phyloP scores from a whole-genome alignment of 805 yeast genomes.

The Metschnikowia dekortorum region DNA sequence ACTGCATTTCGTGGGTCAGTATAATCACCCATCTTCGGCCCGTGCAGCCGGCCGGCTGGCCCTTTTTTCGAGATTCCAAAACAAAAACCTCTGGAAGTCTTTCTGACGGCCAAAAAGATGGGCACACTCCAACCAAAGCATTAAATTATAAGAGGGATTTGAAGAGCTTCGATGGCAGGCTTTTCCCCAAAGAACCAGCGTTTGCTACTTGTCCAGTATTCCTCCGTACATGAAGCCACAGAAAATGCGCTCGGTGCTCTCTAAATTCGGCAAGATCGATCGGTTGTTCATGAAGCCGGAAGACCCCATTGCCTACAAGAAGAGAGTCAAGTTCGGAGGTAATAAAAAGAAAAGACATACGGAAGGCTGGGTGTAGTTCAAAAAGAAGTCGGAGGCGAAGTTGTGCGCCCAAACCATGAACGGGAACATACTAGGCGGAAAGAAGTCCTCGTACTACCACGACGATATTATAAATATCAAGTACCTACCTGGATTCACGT shows the following conservation, averaged over 20 bases:
- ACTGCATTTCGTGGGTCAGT: no score
- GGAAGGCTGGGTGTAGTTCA: constrained; percentile 97
- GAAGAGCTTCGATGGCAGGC: no score
- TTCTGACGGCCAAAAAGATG: no score
- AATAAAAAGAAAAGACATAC: constrained; percentile 82
- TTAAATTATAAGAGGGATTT: no score
- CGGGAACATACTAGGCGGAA: constrained; percentile 69
- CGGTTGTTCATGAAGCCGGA: constrained; percentile 86
- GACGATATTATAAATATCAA: constrained; percentile 92
- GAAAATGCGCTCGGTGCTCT: constrained; percentile 74
- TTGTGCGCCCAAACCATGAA: constrained; percentile 81
- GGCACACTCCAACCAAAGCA: no score
- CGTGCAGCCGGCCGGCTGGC: no score
- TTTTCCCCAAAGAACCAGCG: constrained; percentile 61
- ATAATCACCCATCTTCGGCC: no score
- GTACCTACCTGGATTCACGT: constrained; percentile 86
- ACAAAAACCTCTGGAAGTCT: no score
- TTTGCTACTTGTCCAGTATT: constrained; percentile 82
- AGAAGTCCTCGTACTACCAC: constrained; percentile 82
- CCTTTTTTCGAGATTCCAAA: no score
- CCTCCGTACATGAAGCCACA: constrained; percentile 98
- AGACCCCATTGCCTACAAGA: constrained; percentile 56
- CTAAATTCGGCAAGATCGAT: constrained; percentile 83
- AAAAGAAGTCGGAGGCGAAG: constrained; percentile 80
- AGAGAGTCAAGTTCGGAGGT: constrained; percentile 82